These are phyloP conservation scores for Spinellus fusiger DNA, from an alignment of 192 early-diverging fungal species.

Conservation along the genomic window DNA sequence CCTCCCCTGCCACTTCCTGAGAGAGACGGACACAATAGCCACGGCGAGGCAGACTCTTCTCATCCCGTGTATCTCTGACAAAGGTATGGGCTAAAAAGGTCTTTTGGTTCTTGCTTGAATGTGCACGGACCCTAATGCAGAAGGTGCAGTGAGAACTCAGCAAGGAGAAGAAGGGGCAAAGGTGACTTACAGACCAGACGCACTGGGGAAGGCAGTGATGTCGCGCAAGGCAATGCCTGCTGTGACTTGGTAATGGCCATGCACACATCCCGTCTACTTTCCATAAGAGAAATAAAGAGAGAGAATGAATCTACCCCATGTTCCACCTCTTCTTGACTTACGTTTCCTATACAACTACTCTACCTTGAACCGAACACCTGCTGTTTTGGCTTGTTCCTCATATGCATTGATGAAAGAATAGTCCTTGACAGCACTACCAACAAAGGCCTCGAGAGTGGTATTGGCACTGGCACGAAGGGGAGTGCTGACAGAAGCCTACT, in stretches of 20 bases:
- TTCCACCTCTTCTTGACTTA: not conserved
- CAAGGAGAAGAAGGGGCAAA: not conserved
- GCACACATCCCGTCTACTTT: not conserved
- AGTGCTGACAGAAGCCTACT: conserved; percentile 21
- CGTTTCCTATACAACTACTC: not conserved
- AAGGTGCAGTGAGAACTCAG: not conserved
- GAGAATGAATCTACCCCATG: not conserved
- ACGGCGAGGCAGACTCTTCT: conserved; percentile 63
- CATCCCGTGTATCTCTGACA: conserved; percentile 70
- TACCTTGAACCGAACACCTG: conserved; percentile 27
- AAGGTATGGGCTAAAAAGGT: conserved; percentile 65
- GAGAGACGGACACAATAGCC: conserved; percentile 50
- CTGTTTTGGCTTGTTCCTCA: conserved; percentile 15
- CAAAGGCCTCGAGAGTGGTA: conserved; percentile 40
- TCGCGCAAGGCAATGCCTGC: conserved; percentile 1
- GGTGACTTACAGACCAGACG: conserved; percentile 1
- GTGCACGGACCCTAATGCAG: conserved; percentile 4
- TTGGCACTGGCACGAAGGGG: conserved; percentile 68
- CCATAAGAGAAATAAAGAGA: not conserved
- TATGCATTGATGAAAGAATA: conserved; percentile 23
- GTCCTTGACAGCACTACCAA: conserved; percentile 20
- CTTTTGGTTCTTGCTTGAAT: conserved; percentile 49
- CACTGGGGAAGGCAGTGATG: not conserved
- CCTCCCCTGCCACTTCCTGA: conserved; percentile 77
- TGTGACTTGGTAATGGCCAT: conserved; percentile 8